Evolutionary conservation across 2,329 filamentous ascomycete genomes (phyloP).

Genomic region (Ploettnerulaceae sp.): DNA sequence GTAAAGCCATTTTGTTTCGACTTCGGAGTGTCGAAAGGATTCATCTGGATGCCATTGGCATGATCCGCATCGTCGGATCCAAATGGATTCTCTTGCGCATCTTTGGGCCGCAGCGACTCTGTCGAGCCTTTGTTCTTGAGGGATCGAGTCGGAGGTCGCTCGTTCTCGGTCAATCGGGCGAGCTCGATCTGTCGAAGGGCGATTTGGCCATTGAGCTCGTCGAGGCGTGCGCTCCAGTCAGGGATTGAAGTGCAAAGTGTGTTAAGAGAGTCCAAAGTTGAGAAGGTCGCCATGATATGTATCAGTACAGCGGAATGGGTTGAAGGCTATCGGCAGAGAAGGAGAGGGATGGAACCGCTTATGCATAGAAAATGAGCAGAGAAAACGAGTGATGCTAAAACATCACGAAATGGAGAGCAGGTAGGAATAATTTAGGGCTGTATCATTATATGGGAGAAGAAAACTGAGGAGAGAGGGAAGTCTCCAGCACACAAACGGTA

Average conservation of each 20-base stretch:
- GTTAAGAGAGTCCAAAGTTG: constrained; percentile 49
- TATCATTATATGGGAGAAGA: too few relatives aligned
- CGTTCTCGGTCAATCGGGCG: constrained; percentile 41
- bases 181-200: constrained; percentile 57
- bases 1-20: constrained; percentile 13
- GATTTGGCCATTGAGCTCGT: constrained; percentile 57
- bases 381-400: too few relatives aligned
- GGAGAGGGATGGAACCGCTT: too few relatives aligned
- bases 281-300: constrained; percentile 24
- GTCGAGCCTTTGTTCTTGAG: constrained; percentile 34
- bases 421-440: too few relatives aligned
- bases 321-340: too few relatives aligned
- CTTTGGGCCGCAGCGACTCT: constrained; percentile 33
- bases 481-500: too few relatives aligned
- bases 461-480: too few relatives aligned
- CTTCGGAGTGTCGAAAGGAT: constrained; percentile 20
- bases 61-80: constrained; percentile 17
- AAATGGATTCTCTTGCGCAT: constrained; percentile 23
- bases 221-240: constrained; percentile 54
- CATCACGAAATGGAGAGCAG: too few relatives aligned
- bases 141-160: constrained; percentile 34
- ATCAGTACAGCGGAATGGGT: too few relatives aligned
- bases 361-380: too few relatives aligned
- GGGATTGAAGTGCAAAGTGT: constrained; percentile 53
- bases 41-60: constrained; percentile 9